These are phyloP conservation scores for Fusarium nematophilum DNA, from an alignment of 2,329 filamentous ascomycete genomes.

Conservation along the genomic window DNA sequence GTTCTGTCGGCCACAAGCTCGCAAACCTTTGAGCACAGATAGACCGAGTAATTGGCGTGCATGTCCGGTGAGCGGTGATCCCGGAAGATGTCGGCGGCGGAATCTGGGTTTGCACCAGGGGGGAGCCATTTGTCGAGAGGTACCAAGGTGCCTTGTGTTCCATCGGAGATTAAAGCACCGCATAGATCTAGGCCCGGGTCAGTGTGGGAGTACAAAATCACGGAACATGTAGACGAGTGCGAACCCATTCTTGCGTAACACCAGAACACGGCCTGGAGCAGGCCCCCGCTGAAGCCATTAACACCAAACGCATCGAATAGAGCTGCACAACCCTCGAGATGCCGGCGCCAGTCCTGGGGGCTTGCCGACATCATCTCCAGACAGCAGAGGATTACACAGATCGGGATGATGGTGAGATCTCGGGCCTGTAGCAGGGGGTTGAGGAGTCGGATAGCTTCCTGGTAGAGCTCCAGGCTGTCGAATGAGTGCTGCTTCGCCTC, in stretches of 20 bases:
- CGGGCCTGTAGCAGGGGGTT: conserved; percentile 49
- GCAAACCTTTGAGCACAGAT: conserved; percentile 63
- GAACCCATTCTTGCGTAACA: conserved; percentile 68
- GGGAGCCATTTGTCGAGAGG: conserved; percentile 60
- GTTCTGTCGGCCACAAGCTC: conserved; percentile 63
- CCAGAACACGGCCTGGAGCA: conserved; percentile 68
- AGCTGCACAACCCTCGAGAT: conserved; percentile 68
- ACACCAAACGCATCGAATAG: conserved; percentile 64
- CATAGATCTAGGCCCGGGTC: conserved; percentile 59
- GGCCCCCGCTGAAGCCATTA: conserved; percentile 63
- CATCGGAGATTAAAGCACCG: conserved; percentile 65
- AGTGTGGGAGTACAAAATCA: neutral
- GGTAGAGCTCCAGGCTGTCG: conserved; percentile 66
- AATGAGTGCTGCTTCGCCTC: conserved; percentile 56
- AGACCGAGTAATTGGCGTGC: conserved; percentile 70
- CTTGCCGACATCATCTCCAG: conserved; percentile 58
- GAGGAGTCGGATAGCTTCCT: conserved; percentile 61
- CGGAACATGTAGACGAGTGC: conserved; percentile 15
- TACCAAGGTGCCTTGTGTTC: conserved; percentile 63
- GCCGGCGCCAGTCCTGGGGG: conserved; percentile 62
- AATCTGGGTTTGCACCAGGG: conserved; percentile 49
- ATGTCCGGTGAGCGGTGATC: conserved; percentile 58
- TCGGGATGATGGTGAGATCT: conserved; percentile 49
- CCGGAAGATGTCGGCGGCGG: conserved; percentile 52
- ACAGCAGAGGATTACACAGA: conserved; percentile 54